Evolutionary conservation across 176 grass and related monocot genomes (phyloP).

Genomic region (Triticum aestivum): IWGSC_CS_RefSeq_v2.1 NC_057797.1:510882550-510883049

Average conservation of each 20-base stretch:
- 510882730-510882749: neutral
- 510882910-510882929: neutral
- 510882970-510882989: neutral
- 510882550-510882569: neutral
- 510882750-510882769: neutral
- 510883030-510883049: constrained; percentile 8
- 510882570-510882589: too few species aligned
- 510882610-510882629: neutral
- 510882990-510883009: neutral
- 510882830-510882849: neutral
- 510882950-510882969: neutral
- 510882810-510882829: neutral
- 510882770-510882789: neutral
- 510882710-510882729: too few species aligned
- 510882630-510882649: neutral
- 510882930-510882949: neutral
- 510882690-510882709: too few species aligned
- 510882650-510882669: too few species aligned
- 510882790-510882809: neutral
- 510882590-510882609: too few species aligned
- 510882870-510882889: neutral
- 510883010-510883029: neutral
- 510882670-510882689: too few species aligned
- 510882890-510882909: neutral
- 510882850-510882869: neutral